Base-by-base conservation (phyloP, 495 filamentous ascomycete species). In the Neurospora sp. region DNA sequence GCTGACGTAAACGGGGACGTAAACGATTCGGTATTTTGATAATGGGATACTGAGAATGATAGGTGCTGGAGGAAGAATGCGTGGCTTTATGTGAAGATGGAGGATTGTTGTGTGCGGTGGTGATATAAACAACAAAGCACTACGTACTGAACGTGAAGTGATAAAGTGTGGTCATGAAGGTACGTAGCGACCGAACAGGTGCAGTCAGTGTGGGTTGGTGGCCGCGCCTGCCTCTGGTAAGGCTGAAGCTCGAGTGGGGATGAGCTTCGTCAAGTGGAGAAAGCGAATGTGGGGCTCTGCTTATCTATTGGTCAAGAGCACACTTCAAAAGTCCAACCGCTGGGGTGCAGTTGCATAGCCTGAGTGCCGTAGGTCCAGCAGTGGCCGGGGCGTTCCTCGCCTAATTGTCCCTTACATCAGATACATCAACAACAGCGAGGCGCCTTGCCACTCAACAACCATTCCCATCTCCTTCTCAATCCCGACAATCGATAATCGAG, bases 261-360 rank as follows among this genome's bases (percentile, higher is more conserved):
- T 12, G 72, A 48, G 70, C 31, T 27, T 69, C 40, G 20, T 71
- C 38, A 38, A 37, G 74, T 14, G 74, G 75, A 70, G 72, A 41
- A 41, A 27, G 14, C 37, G 40, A 59, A 38, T 79, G 77, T 79
- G 79, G 76, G 74, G 79, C 72, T 42, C 9, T 2, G 70, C 76
- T 72, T 77, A 76, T 79, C 74, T 20, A 78, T 79, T 75, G 71
- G 75, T 44, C 39, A 31, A 7, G 23, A 8, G 27, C 27, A 37
- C 23, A 31, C 46, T 46, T 39, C 14, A 31, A 31, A 35, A 42
- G 35, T 1, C 40, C 10, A 42, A 2, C 5, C 20, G 11, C 44
- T 42, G 31, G 66, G 40, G 69, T 74, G 41, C 38, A 44, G 40
- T 23, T 18, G 42, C 38, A 40, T 31, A 62, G 12, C 54, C 23